Evolutionary conservation across 2,329 filamentous ascomycete genomes (phyloP).

Genomic region (Hymenoscyphus occultus): DNA sequence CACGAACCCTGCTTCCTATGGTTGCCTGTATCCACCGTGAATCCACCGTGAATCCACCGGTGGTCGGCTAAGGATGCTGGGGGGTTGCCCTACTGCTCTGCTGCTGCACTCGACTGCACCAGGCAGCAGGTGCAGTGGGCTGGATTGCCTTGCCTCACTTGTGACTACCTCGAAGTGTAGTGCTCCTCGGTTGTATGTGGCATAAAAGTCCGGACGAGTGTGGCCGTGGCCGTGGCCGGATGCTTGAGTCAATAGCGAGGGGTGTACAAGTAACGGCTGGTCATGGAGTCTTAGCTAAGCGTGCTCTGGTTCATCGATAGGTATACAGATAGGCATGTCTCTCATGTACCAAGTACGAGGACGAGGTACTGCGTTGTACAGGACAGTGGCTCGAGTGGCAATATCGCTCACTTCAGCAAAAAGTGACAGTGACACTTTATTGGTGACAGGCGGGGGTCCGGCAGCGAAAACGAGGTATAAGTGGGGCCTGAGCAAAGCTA

Average conservation of each 20-base stretch:
- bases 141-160: neutral
- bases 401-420: too few relatives aligned
- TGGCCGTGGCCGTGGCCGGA: neutral
- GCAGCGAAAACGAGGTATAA: neutral
- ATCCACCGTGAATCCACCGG: neutral
- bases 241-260: neutral
- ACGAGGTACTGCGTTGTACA: neutral
- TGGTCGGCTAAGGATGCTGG: neutral
- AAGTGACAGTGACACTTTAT: neutral
- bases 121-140: neutral
- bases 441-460: neutral
- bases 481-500: neutral
- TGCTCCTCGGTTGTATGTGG: neutral
- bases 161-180: neutral
- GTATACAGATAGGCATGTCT: neutral
- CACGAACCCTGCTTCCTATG: slow-evolving; percentile 2
- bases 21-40: slow-evolving; percentile 3
- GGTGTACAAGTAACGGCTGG: neutral
- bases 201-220: slow-evolving; percentile 1
- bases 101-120: neutral
- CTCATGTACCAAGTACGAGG: too few relatives aligned
- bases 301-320: neutral
- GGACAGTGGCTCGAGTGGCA: neutral
- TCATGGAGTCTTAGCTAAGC: neutral
- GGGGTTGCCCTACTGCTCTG: neutral